Base-by-base conservation (phyloP, 2,329 filamentous ascomycete genomes). In the Paracorniculantispora psalliotae region DNA sequence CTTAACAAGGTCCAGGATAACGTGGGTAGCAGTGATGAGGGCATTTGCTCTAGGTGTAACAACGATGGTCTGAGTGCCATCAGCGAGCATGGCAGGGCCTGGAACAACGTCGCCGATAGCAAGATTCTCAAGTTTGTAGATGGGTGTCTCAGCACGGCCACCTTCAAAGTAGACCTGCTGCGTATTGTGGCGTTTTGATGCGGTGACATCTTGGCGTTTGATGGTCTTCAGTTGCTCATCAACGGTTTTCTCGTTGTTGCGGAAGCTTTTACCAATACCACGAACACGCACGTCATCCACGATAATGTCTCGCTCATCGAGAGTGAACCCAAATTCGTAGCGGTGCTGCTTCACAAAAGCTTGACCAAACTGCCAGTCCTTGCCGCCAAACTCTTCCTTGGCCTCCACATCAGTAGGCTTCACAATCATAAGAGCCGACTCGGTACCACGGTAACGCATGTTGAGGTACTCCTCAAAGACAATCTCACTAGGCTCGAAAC, bases 391-490 rank as follows among this genome's bases (percentile, higher is more conserved):
- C 15, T 81, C 76, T 41, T 81, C 79, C 61, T 84, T 75, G 0
- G 79, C 79, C 59, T 90, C 86, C 53, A 85, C 81, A 39, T 80
- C 74, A 2, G 73, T 81, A 0, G 92, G 91, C 71, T 88, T 91
- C 63, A 94, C 76, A 50, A 96, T 85, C 92, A 96, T 97, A 44
- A 96, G 80, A 1, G 92, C 90, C 8, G 91, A 96, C 69, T 96
- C 92, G 0, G 92, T 96, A 12, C 92, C 92, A 37, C 91, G 84
- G 68, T 96, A 96, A 59, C 92, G 81, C 87, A 97, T 92, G 70
- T 97, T 96, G 59, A 97, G 83, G 68, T 96, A 97, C 69, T 96
- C 90, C 70, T 96, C 92, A 67, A 93, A 96, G 0, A 86, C 81
- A 25, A 96, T 90, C 33, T 90, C 85, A 5, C 82, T 75, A 46